Evolutionary conservation across 2,329 filamentous ascomycete species (phyloP).

Genomic region (Pseudopithomyces maydicus): DNA sequence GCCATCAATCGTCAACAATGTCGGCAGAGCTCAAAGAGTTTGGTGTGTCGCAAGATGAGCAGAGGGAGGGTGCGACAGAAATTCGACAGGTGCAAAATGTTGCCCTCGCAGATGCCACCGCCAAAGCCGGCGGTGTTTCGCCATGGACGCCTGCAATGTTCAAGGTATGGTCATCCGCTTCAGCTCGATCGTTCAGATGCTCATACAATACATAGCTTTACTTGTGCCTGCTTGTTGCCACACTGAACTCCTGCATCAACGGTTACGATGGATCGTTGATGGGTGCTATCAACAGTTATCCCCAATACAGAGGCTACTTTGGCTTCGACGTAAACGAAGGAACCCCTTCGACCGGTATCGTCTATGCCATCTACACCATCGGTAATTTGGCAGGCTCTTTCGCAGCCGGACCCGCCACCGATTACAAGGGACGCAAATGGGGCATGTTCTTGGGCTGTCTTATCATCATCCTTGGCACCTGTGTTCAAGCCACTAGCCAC

Average conservation of each 20-base stretch:
- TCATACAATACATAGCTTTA: constrained; percentile 41
- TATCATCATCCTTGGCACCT: constrained; percentile 58
- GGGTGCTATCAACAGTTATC: constrained; percentile 55
- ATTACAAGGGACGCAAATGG: constrained; percentile 47
- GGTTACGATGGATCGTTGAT: constrained; percentile 58
- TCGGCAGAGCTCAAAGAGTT: constrained; percentile 10
- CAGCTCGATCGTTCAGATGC: not conserved
- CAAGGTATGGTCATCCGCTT: constrained; percentile 35
- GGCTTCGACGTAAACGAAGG: constrained; percentile 46
- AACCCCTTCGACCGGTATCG: constrained; percentile 53
- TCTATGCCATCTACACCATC: constrained; percentile 56
- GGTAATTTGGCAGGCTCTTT: constrained; percentile 52
- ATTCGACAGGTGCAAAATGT: constrained; percentile 48
- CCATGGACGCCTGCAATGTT: constrained; percentile 52
- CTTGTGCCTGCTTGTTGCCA: constrained; percentile 48
- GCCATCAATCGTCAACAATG: constrained; percentile 8
- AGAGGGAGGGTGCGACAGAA: constrained; percentile 24
- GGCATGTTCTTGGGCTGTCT: constrained; percentile 62
- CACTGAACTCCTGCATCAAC: constrained; percentile 53
- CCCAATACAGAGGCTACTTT: constrained; percentile 52
- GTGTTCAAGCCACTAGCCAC: constrained; percentile 55
- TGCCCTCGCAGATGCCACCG: constrained; percentile 51
- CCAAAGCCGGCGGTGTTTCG: constrained; percentile 51
- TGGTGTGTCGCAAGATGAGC: constrained; percentile 21
- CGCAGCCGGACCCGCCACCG: constrained; percentile 50